A percentile compares a stretch with the other conserved stretches of the same genome.
These are phyloP conservation scores for Paramarasmius palmivorus DNA, from an alignment of 1,284 basidiomycete genomes.

Conservation along the genomic window DNA sequence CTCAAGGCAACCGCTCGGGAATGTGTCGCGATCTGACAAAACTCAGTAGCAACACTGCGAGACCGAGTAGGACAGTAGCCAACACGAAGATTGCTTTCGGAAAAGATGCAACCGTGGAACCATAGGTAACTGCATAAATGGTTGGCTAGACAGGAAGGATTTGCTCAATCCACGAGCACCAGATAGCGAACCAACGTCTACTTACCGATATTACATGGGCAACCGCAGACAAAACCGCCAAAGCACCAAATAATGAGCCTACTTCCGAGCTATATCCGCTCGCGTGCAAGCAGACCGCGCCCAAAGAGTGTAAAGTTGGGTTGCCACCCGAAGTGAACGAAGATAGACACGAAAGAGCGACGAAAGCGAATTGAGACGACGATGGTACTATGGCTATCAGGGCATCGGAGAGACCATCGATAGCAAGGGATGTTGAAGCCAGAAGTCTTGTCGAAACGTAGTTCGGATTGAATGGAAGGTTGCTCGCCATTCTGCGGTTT, in stretches of 20 bases:
- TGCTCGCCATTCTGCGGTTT: conserved; percentile 29
- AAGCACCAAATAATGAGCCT: conserved; percentile 51
- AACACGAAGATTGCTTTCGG: conserved; percentile 52
- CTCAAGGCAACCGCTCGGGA: too few relatives aligned
- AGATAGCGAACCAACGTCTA: conserved; percentile 5
- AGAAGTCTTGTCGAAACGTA: conserved; percentile 45
- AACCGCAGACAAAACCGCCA: conserved; percentile 48
- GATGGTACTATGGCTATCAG: conserved; percentile 39
- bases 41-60: conserved; percentile 25
- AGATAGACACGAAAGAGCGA: conserved; percentile 39
- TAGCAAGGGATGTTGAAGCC: conserved; percentile 42
- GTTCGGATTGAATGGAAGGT: conserved; percentile 37
- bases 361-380: conserved; percentile 35
- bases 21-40: background rate
- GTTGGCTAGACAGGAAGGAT: conserved; percentile 37
- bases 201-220: conserved; percentile 50
- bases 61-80: conserved; percentile 39
- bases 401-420: conserved; percentile 44
- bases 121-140: conserved; percentile 50
- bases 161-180: conserved; percentile 11
- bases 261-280: conserved; percentile 44
- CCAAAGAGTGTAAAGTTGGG: conserved; percentile 48
- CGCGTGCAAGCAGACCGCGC: conserved; percentile 47
- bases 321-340: conserved; percentile 51
- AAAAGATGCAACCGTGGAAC: conserved; percentile 44